Evolutionary conservation across 179 eudicot genomes (phyloP), one percentile per base, ranked within the genome.

Genomic region (Camellia oleifera): DNA sequence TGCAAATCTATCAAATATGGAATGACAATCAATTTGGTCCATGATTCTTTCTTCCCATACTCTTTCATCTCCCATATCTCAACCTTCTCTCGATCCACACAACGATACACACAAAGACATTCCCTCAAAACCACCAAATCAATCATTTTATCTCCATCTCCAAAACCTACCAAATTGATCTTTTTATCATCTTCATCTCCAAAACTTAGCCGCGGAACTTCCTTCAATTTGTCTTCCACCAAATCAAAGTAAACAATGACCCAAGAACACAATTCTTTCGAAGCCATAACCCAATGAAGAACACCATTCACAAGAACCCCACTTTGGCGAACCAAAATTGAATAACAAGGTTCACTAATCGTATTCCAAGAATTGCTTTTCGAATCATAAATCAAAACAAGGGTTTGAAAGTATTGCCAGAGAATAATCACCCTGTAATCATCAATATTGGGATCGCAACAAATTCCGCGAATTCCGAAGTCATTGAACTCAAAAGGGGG

Each of bases 1-100:
- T 13, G 12, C 10, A 6, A 15, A 52, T 18, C 44, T 72, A 4
- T 20, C 45, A 15, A 0, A 52, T 12, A 20, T 18, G 76, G 62
- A 11, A 72, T 72, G 45, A 13, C 44, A 52, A 72, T 2, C 61
- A 72, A 72, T 23, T 32, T 72, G 3, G 76, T 20, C 76, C 76
- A 72, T 4, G 62, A 72, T 4, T 72, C 60, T 52, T 53, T 20
- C 61, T 20, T 53, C 32, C 61, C 61, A 23, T 72, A 72, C 58
- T 72, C 44, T 20, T 72, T 53, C 76, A 72, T 72, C n/a, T 4
- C 42, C 57, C 58, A 72, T 2, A 72, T 61, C 9, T 50, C 76
- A 23, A 72, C 26, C 9, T 53, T 17, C n/a, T 18, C 4, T 10
- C 0, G 4, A 53, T 9, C 18, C 1, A 12, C 1, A 12, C 4